Evolutionary conservation across 352 stramenopile species (phyloP), one percentile per base, ranked within the genome.

Genomic region (Pythium brachiatum): DNA sequence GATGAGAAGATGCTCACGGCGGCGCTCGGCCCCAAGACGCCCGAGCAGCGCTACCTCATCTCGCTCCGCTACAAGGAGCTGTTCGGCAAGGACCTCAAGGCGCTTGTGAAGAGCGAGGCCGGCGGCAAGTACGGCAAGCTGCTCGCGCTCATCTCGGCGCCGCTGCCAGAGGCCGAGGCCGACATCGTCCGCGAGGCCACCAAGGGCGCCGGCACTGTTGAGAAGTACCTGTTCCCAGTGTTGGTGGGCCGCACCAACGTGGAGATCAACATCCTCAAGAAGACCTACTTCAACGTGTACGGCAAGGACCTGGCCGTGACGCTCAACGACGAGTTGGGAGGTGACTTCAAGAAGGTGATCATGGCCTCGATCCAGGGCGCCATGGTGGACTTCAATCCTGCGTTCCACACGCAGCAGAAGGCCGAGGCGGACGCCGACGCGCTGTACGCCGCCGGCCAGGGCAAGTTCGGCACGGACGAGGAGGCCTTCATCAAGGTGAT

Each of bases 211-310:
- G 83, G 83, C 64, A 93, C 83, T n/a, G 74, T 69, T 16, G 83
- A 93, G 60, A 83, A 85, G 51, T 71, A 85, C 47, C 83, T 90
- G 60, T 91, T 82, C 70, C 83, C 80, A 16, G 72, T 79, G 15
- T 60, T 88, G 29, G 78, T 88, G 34, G 81, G 81, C 27, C 77
- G 83, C 60, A 89, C 83, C 2, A 88, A 89, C 62, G 68, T 67
- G 11, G 83, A 93, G 62, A 77, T 93, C 48, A 70, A 70, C 62
- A 90, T 93, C 62, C 75, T 93, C 51, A 91, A 91, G 71, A 88
- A 89, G 70, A 86, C 83, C 0, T 93, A 79, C 70, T 91, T 81
- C 55, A 76, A 88, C 32, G 51, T 86, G 46, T 75, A 79, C 70
- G 64, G 68, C 52, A 70, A 86, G 41, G 83, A 93, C 46, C 61